Base-by-base conservation (phyloP, 495 filamentous ascomycete species). In the Amphirosellinia nigrospora region DNA sequence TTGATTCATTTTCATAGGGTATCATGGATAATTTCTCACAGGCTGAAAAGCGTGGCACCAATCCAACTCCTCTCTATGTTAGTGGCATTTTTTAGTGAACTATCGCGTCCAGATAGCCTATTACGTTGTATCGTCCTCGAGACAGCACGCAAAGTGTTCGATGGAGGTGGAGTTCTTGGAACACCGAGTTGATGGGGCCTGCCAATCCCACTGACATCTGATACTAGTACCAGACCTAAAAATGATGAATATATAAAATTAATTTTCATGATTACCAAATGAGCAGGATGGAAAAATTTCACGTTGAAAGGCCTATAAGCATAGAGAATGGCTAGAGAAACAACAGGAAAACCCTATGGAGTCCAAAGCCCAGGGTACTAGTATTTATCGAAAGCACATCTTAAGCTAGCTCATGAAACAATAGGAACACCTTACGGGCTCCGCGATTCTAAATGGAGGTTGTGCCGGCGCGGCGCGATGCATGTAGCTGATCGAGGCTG, bases 21-120 rank as follows among this genome's bases (percentile, higher is more conserved):
- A 19, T 39, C 7, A 46, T 38, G 13, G 28, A 26, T 26, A 13
- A 30, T 41, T 19, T 46, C 74, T 71, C 66, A 79, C 76, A 77
- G 66, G 65, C 68, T 75, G 50, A 82, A 79, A 21, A 83, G 64
- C 16, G 71, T 79, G 26, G 79, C 79, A 10, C 73, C 77, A 60
- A 73, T 46, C 82, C 82, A 84, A 53, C 79, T 83, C 55, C 78
- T 83, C 21, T 77, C 74, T 32, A 84, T 63, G 36, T 68, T 76
- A 4, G 82, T 82, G 38, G 72, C 78, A 48, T 81, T 84, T 75
- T 79, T 82, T 0, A 71, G 45, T 16, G 74, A 72, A 10, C 55
- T 62, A 68, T 69, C 58, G 30, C 56, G 28, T 32, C 58, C 38
- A 8, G 10, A 32, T 10, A 63, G 30, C 10, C 39, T 55, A n/a